A percentile compares a stretch with the other conserved stretches of the same genome.
These are phyloP conservation scores for Penicillium canescens DNA, from an alignment of 495 filamentous ascomycete species.

Conservation along the genomic window DNA sequence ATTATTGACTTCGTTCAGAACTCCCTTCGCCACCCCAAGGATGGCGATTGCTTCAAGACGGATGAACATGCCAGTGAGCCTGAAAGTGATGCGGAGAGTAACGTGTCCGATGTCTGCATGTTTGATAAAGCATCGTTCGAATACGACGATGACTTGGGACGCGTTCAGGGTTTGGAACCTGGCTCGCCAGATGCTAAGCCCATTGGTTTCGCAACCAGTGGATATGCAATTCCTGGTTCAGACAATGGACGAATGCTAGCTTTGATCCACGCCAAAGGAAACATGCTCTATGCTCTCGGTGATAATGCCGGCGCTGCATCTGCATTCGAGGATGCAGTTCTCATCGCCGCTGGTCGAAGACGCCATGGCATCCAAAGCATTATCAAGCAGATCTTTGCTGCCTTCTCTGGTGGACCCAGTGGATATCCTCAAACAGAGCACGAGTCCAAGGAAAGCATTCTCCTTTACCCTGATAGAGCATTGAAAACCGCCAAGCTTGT, in stretches of 20 bases:
- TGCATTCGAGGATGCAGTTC: conserved; percentile 92
- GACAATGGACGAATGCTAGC: conserved; percentile 95
- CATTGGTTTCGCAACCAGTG: conserved; percentile 75
- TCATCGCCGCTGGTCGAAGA: conserved; percentile 78
- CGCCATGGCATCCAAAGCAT: conserved; percentile 74
- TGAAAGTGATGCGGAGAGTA: conserved; percentile 55
- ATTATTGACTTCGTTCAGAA: conserved; percentile 89
- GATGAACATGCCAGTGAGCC: conserved; percentile 57
- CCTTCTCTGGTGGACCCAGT: conserved; percentile 53
- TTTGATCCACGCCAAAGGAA: conserved; percentile 93
- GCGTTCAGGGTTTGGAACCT: conserved; percentile 21
- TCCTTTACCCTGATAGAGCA: conserved; percentile 82
- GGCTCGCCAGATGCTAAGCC: conserved; percentile 30
- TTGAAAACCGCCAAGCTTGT: conserved; percentile 82
- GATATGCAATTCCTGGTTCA: conserved; percentile 79
- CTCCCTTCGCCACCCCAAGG: conserved; percentile 59
- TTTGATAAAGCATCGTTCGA: conserved; percentile 61
- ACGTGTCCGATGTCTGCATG: conserved; percentile 45
- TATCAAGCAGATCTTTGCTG: conserved; percentile 77
- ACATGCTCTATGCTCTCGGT: conserved; percentile 92
- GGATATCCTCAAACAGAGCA: conserved; percentile 27
- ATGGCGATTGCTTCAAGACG: conserved; percentile 47
- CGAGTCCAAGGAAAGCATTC: conserved; percentile 58
- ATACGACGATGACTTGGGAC: conserved; percentile 50
- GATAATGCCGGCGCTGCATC: conserved; percentile 81